Conservation (phyloP, 768 basidiomycete genomes). For the Flagelloscypha sp. region DNA sequence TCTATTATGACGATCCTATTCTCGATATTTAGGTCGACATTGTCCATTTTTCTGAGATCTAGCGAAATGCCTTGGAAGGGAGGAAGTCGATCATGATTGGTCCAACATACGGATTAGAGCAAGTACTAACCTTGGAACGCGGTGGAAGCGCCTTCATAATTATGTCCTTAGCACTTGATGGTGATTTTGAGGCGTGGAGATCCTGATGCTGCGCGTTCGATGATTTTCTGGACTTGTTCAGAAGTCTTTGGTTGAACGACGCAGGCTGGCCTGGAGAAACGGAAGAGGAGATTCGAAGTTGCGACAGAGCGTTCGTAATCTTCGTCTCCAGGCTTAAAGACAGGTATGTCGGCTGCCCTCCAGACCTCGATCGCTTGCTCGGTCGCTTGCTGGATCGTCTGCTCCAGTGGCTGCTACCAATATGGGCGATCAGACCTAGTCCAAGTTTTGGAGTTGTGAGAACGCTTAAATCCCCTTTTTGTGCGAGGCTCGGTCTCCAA, state of each 20-base stretch:
- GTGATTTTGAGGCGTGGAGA: conserved; percentile 10
- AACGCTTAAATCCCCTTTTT: too few relatives aligned
- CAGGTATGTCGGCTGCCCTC: conserved; percentile 6
- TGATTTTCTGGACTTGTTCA: conserved; percentile 9
- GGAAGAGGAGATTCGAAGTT: conserved; percentile 11
- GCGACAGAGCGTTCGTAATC: conserved; percentile 11
- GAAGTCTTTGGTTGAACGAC: conserved; percentile 9
- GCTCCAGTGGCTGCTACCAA: too few relatives aligned
- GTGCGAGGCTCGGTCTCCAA: too few relatives aligned
- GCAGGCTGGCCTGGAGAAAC: conserved; percentile 10
- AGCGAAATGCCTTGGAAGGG: conserved; percentile 11
- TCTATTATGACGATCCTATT: conserved; percentile 10
- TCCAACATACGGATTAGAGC: too few relatives aligned
- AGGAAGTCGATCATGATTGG: too few relatives aligned
- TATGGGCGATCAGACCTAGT: too few relatives aligned
- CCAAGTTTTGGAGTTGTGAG: too few relatives aligned
- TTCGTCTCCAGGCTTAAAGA: conserved; percentile 7
- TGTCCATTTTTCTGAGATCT: conserved; percentile 9
- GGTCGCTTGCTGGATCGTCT: too few relatives aligned
- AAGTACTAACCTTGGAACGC: too few relatives aligned
- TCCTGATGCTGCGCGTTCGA: conserved; percentile 6
- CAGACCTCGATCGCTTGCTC: too few relatives aligned
- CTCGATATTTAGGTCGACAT: conserved; percentile 7
- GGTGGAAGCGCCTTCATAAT: conserved; percentile 11
- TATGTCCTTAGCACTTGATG: conserved; percentile 12